A percentile compares a stretch with the other conserved stretches of the same genome.
phyloP scores from a whole-genome alignment of 768 basidiomycete species.

The Boletus rex-veris region DNA sequence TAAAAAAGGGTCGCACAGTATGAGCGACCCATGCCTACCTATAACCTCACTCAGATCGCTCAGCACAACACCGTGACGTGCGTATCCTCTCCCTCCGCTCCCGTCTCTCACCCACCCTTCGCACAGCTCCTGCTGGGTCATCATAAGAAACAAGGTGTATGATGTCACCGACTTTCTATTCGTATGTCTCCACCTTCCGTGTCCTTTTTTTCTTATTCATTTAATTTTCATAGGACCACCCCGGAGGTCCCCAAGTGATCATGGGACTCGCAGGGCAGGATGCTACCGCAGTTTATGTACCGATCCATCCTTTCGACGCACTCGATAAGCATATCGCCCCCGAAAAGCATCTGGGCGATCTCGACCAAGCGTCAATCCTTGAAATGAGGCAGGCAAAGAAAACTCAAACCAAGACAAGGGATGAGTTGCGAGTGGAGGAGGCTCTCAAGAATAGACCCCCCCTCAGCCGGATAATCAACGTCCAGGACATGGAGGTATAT shows the following conservation, averaged over 20 bases:
- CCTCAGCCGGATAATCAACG: slow-evolving; percentile 63
- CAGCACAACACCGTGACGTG: slow-evolving; percentile 55
- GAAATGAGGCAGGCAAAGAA: slow-evolving; percentile 36
- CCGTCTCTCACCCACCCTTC: slow-evolving; percentile 6
- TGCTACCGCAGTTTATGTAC: slow-evolving; percentile 72
- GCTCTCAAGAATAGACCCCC: slow-evolving; percentile 62
- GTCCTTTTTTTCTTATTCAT: not conserved
- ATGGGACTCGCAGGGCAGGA: slow-evolving; percentile 82
- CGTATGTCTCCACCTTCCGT: slow-evolving; percentile 34
- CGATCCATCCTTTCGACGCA: slow-evolving; percentile 83
- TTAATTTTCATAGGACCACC: slow-evolving; percentile 53
- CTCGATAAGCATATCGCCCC: slow-evolving; percentile 66
- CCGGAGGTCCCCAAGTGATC: slow-evolving; percentile 80
- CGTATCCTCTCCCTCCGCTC: slow-evolving; percentile 12
- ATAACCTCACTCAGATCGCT: slow-evolving; percentile 55
- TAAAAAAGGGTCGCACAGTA: not conserved
- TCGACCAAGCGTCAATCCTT: slow-evolving; percentile 47
- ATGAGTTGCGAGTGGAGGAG: slow-evolving; percentile 63
- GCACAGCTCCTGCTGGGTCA: slow-evolving; percentile 79
- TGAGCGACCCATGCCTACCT: slow-evolving; percentile 32
- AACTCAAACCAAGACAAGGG: slow-evolving; percentile 55
- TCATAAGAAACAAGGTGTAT: slow-evolving; percentile 77
- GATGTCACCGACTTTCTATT: slow-evolving; percentile 79
- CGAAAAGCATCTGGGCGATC: slow-evolving; percentile 68
- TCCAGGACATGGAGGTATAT: slow-evolving; percentile 79